A percentile compares a stretch with the other conserved stretches of the same genome.
These are phyloP conservation scores for Davidsoniella virescens DNA, from an alignment of 2,329 filamentous ascomycete genomes.

Conservation along the genomic window DNA sequence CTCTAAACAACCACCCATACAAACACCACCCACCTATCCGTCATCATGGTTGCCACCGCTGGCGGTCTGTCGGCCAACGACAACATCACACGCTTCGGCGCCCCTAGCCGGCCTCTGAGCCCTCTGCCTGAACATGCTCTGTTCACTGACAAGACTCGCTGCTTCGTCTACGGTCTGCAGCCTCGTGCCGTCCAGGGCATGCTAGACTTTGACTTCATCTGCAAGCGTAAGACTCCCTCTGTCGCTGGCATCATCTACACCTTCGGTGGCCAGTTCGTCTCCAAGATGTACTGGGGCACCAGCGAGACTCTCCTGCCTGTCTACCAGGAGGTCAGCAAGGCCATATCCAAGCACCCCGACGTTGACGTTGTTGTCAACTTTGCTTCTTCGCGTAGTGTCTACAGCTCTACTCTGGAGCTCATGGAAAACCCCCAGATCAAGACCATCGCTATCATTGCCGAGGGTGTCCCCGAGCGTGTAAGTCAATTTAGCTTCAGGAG, in stretches of 20 bases:
- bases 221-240: conserved; percentile 92
- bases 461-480: conserved; percentile 96
- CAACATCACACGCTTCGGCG: conserved; percentile 93
- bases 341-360: conserved; percentile 88
- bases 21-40: background rate
- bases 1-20: background rate
- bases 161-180: conserved; percentile 98
- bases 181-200: conserved; percentile 81
- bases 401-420: conserved; percentile 95
- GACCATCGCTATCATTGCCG: conserved; percentile 97
- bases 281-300: conserved; percentile 99
- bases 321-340: conserved; percentile 88
- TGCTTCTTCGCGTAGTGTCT: conserved; percentile 95
- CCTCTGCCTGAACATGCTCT: conserved; percentile 77
- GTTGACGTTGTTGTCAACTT: conserved; percentile 99
- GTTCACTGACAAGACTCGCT: conserved; percentile 99
- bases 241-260: conserved; percentile 99
- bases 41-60: conserved; percentile 23
- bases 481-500: conserved; percentile 22
- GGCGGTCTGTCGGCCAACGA: conserved; percentile 68
- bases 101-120: conserved; percentile 82
- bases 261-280: conserved; percentile 98
- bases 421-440: conserved; percentile 96
- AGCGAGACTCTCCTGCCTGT: conserved; percentile 97
- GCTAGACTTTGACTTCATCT: conserved; percentile 99